Evolutionary conservation across 2,329 filamentous ascomycete species (phyloP), one percentile per base, ranked within the genome.

Genomic region (Penicillium freii): DNA sequence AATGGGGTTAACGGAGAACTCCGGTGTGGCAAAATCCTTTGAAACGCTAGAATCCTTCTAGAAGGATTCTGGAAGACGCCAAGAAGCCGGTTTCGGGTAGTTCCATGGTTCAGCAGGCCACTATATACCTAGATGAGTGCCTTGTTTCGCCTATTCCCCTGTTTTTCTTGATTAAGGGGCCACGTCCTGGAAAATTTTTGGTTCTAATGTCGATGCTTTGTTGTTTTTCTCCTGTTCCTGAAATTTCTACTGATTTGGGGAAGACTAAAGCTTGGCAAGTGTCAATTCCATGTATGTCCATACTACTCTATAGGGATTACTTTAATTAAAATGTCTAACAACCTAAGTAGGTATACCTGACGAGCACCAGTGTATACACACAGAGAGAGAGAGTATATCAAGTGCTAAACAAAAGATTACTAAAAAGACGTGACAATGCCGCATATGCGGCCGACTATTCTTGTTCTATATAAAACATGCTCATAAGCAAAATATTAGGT

Each of bases 41-140:
- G 25, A 34, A 34, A 36, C 63, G 56, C 70, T 68, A 72, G 70
- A 72, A 71, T 45, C 44, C 53, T 70, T 72, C 68, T 54, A 66
- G 71, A 73, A 73, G 43, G 31, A 49, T 68, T 70, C 62, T 64
- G 44, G 69, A 72, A 72, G 40, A 54, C 65, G 51, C 67, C 63
- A 58, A 70, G 63, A 68, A 66, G 48, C 34, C 53, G 3, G 34
- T 56, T 36, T 52, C n/a, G 40, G 27, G 9, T 27, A 8, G n/a
- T 40, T 33, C 54, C 54, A 56, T 47, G 54, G 54, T 47, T 47
- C 54, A 42, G 13, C n/a, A 11, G 27, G 13, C 11, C 27, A 46
- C n/a, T 21, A 36, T 7, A 25, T 21, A 39, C 36, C 36, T 19
- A 39, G 2, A 6, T 8, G 4, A 21, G 29, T 29, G 5, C n/a